Conservation (phyloP, 1,139 yeast species). For the Magnusiomyces magnusii region DNA sequence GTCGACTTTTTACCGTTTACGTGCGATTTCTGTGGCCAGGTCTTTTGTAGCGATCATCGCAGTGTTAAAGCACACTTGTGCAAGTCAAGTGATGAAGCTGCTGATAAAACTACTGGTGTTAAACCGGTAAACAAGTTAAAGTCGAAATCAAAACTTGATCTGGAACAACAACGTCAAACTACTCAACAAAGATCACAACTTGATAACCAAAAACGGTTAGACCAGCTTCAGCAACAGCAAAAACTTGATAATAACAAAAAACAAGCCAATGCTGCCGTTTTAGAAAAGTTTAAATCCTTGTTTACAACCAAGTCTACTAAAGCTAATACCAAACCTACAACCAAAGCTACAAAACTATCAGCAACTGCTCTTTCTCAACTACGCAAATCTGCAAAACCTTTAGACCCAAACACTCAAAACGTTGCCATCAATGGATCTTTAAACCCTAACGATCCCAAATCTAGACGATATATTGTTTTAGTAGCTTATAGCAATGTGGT, state of each 20-base stretch:
- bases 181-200: slow-evolving; percentile 1
- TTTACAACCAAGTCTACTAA: background rate
- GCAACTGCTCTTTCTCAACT: slow-evolving; percentile 6
- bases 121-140: no score
- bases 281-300: slow-evolving; percentile 12
- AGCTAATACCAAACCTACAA: no score
- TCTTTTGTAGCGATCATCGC: slow-evolving; percentile 46
- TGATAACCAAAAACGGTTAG: background rate
- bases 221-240: background rate
- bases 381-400: slow-evolving; percentile 6
- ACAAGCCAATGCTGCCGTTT: slow-evolving; percentile 9
- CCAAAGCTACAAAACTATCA: background rate
- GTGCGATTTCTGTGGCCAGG: slow-evolving; percentile 44
- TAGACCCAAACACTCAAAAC: slow-evolving; percentile 1
- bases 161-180: slow-evolving; percentile 1
- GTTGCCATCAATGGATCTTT: slow-evolving; percentile 4
- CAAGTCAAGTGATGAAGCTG: background rate
- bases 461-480: slow-evolving; percentile 3
- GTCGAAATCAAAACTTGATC: no score
- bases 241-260: slow-evolving; percentile 4
- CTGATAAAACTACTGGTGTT: background rate
- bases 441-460: background rate
- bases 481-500: slow-evolving; percentile 5
- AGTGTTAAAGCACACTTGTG: slow-evolving; percentile 36
- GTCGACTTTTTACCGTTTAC: slow-evolving; percentile 47